phyloP scores from a whole-genome alignment of 2,329 filamentous ascomycete species.

The Trichoderma sp. region DNA sequence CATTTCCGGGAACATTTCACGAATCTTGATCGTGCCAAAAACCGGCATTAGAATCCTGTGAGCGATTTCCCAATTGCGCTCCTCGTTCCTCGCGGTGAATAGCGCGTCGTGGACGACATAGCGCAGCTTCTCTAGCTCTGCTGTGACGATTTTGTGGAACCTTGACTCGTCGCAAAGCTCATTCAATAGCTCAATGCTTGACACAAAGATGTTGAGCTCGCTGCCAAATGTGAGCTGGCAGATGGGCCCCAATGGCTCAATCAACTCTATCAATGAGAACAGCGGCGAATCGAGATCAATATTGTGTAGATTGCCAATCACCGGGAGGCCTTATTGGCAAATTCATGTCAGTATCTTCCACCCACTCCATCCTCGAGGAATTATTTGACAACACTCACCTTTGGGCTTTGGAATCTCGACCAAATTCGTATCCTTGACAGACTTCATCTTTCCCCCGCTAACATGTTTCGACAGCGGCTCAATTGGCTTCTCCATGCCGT shows the following conservation, averaged over 20 bases:
- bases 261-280: constrained; percentile 8
- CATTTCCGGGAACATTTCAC: constrained; percentile 11
- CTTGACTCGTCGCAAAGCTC: constrained; percentile 18
- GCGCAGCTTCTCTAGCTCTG: constrained; percentile 13
- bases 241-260: constrained; percentile 8
- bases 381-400: background rate
- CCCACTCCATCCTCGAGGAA: background rate
- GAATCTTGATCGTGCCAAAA: constrained; percentile 17
- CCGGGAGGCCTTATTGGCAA: background rate
- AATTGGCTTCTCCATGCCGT: background rate
- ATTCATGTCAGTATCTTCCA: background rate
- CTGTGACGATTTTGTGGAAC: constrained; percentile 5
- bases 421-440: background rate
- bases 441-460: background rate
- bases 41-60: constrained; percentile 17
- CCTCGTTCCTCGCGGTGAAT: constrained; percentile 14
- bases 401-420: constrained; percentile 18
- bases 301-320: constrained; percentile 8
- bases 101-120: constrained; percentile 15
- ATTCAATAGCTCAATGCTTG: constrained; percentile 3
- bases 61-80: constrained; percentile 17
- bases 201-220: constrained; percentile 8
- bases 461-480: background rate
- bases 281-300: constrained; percentile 11
- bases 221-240: constrained; percentile 11